A percentile compares a stretch with the other conserved stretches of the same genome.
Evolutionary conservation across 108 stramenopile genomes (phyloP).

Genomic region (Discostella stelligeroides): DNA sequence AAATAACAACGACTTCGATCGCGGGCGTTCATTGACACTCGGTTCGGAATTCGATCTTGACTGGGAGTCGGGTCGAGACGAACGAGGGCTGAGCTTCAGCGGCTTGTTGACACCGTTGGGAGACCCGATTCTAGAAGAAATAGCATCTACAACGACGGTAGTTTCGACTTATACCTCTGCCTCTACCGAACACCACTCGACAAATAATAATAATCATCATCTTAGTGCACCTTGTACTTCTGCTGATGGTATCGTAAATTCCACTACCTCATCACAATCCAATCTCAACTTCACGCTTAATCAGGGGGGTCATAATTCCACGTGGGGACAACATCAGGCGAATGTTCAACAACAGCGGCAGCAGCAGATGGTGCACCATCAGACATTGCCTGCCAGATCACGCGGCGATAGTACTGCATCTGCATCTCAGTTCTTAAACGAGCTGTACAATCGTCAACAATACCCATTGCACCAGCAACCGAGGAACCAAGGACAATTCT

Average conservation of each 20-base stretch:
- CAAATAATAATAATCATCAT: not conserved
- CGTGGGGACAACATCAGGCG: not conserved
- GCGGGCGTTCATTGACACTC: slow-evolving; percentile 30
- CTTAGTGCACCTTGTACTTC: too few species aligned
- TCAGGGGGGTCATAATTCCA: not conserved
- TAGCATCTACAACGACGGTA: slow-evolving; percentile 21
- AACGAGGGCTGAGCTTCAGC: slow-evolving; percentile 21
- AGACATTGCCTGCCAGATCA: slow-evolving; percentile 16
- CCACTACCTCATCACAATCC: slow-evolving; percentile 5
- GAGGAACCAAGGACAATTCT: not conserved
- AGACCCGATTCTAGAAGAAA: not conserved
- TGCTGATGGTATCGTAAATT: too few species aligned
- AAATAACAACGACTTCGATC: slow-evolving; percentile 11
- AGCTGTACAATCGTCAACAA: slow-evolving; percentile 5
- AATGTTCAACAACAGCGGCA: slow-evolving; percentile 10
- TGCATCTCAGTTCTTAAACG: slow-evolving; percentile 24
- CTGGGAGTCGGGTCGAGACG: slow-evolving; percentile 16
- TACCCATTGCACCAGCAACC: slow-evolving; percentile 2
- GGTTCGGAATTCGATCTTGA: slow-evolving; percentile 35
- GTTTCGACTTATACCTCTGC: slow-evolving; percentile 22
- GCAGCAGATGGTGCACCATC: slow-evolving; percentile 13
- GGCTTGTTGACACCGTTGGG: slow-evolving; percentile 24
- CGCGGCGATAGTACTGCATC: slow-evolving; percentile 22
- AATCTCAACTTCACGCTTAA: too few species aligned
- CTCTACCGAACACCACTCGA: slow-evolving; percentile 7